Evolutionary conservation across 2,329 filamentous ascomycete species (phyloP).

Genomic region (Fusarium sp.): DNA sequence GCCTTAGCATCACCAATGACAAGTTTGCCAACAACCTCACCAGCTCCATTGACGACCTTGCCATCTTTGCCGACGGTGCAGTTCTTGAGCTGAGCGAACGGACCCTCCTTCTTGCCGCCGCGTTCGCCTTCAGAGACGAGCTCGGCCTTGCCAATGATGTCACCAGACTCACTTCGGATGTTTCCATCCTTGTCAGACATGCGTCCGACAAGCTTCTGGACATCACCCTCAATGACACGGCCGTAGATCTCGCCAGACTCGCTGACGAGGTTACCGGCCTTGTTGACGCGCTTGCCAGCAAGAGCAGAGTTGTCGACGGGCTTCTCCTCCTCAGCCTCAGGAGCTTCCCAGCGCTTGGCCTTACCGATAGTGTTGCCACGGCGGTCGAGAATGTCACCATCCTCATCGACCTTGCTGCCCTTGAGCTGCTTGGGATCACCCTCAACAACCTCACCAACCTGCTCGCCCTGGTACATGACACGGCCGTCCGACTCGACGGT

Average conservation of each 20-base stretch:
- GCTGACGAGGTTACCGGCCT: conserved; percentile 72
- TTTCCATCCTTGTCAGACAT: conserved; percentile 79
- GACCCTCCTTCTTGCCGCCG: conserved; percentile 71
- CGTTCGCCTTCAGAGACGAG: conserved; percentile 75
- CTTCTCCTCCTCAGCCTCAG: conserved; percentile 59
- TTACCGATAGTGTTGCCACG: conserved; percentile 74
- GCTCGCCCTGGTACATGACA: conserved; percentile 61
- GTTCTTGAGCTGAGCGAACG: conserved; percentile 73
- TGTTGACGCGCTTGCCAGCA: conserved; percentile 78
- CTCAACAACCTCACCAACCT: conserved; percentile 70
- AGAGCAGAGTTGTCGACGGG: conserved; percentile 69
- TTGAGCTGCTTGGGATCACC: conserved; percentile 72
- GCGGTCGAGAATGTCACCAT: conserved; percentile 75
- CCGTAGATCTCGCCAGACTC: conserved; percentile 66
- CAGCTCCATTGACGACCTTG: conserved; percentile 72
- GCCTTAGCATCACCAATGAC: conserved; percentile 76
- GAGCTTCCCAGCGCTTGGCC: conserved; percentile 74
- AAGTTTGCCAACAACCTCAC: conserved; percentile 78
- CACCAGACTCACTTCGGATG: conserved; percentile 77
- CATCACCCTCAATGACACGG: conserved; percentile 73
- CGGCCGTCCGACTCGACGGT: conserved; percentile 64
- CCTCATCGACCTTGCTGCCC: conserved; percentile 73
- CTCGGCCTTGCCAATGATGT: conserved; percentile 74
- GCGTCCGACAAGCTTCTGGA: conserved; percentile 71
- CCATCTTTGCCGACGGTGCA: conserved; percentile 76